Conservation (phyloP, 306 rosid genomes). For the Lithocarpus polystachyus region DNA sequence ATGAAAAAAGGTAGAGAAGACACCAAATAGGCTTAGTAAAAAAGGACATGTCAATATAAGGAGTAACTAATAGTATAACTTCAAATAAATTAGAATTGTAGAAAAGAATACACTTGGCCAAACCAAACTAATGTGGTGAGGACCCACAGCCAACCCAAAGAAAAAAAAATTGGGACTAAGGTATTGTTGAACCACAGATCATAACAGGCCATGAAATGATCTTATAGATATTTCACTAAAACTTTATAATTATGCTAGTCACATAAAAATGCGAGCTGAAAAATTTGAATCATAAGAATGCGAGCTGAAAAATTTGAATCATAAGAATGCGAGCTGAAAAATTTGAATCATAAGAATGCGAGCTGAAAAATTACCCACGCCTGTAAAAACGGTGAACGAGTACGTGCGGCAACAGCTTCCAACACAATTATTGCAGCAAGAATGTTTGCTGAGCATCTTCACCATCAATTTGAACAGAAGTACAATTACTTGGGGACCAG, state of each 20-base stretch:
- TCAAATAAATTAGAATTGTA: too few species aligned
- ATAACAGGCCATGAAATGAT: too few species aligned
- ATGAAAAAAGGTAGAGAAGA: too few species aligned
- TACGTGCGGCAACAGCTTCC: constrained; percentile 89
- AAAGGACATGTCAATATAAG: too few species aligned
- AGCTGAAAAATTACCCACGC: constrained; percentile 69
- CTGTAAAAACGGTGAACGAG: constrained; percentile 79
- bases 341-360: neutral
- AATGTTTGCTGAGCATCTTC: constrained; percentile 62
- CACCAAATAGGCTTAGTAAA: too few species aligned
- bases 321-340: constrained; percentile 4
- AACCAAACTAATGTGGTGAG: too few species aligned
- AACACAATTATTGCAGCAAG: constrained; percentile 82
- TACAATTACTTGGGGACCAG: constrained; percentile 55
- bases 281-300: neutral
- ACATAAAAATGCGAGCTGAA: too few species aligned
- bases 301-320: constrained; percentile 21
- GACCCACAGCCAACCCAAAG: too few species aligned
- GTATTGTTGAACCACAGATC: too few species aligned
- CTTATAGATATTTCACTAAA: neutral
- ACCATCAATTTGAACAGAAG: constrained; percentile 54
- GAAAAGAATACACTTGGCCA: too few species aligned
- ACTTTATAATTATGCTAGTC: neutral
- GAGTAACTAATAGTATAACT: too few species aligned
- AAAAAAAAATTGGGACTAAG: too few species aligned